Base-by-base conservation (phyloP, 495 filamentous ascomycete genomes). In the Hypoxylon crocopeplum region DNA sequence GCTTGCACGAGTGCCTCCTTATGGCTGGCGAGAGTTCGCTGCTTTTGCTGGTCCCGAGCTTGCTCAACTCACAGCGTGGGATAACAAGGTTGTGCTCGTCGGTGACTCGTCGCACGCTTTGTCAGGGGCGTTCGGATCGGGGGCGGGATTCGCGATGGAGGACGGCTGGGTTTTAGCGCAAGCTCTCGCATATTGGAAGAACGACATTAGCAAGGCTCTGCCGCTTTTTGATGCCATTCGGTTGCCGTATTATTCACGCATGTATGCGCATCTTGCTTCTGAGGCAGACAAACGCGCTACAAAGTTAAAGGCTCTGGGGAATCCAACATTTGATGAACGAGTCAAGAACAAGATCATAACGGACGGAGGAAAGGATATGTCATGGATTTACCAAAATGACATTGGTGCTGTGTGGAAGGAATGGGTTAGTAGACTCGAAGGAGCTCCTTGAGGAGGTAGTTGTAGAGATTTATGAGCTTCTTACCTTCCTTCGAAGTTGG, bases 91-190 rank as follows among this genome's bases (percentile, higher is more conserved):
- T 17, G 78, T 72, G 1, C 69, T 82, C 1, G 72, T 82, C 8
- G 79, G 79, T 1, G 79, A 82, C 55, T 71, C 79, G 5, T 76
- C 73, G 20, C 79, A 82, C 66, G 74, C 79, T 2, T 67, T 78
- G 1, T 74, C 77, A 0, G 79, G 79, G 44, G 73, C 71, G 2
- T 78, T 78, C 60, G 79, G 79, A 0, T 79, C 79, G 1, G 79
- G 79, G 0, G 77, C 79, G 1, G 75, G 75, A 5, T 82, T 82
- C 47, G 78, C 79, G 0, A 73, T 82, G 67, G 75, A 81, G 52
- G 79, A 82, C 61, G 74, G 72, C 11, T 82, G 73, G 72, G 73
- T 78, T 29, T 64, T 82, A 21, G 77, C 76, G 3, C 73, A 69
- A 40, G 70, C 75, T 5, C 64, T 82, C 1, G 74, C 75, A 12